Evolutionary conservation across 352 stramenopile genomes (phyloP), one percentile per base, ranked within the genome.

Genomic region (Pythium volutum): DNA sequence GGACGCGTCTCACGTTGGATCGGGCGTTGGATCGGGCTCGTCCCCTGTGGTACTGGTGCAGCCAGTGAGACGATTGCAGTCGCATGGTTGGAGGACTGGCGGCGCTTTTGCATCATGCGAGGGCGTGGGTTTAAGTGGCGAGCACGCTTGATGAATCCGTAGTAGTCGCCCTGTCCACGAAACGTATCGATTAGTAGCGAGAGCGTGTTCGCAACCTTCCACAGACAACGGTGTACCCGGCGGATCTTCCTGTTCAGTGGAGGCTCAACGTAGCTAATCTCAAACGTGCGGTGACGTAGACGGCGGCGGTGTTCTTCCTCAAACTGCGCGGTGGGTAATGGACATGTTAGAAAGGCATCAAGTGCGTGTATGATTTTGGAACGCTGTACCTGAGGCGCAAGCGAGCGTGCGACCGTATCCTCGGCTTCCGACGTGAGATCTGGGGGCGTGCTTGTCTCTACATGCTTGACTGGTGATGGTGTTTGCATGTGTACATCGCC

Each of bases 221-320:
- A 16, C 10, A 42, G 36, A 42, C 41, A 23, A 26, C 11, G 61
- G 62, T 29, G n/a, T 47, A 91, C 82, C 52, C 68, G 70, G 0
- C 79, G 78, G 41, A 88, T 73, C 58, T 89, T 91, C 27, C 63
- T 63, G 62, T 88, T 89, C 33, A 89, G 50, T 43, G 75, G 84
- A 2, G 79, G 73, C 47, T 89, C 78, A 14, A 80, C 56, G 42
- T 89, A 91, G n/a, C 73, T 79, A 7, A 79, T 39, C 9, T 49
- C 59, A 22, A 69, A 34, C 53, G 74, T 72, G 50, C 81, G 79
- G 7, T 70, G 57, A 15, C 81, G 79, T 29, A 84, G 67, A 34
- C 60, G 69, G 20, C 67, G 69, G 23, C 67, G 72, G 29, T 69
- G 53, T 0, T 57, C 43, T 53, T 69, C n/a, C n/a, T n/a, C 67